These are phyloP conservation scores for Apiospora kogelbergensis DNA, from an alignment of 2,329 filamentous ascomycete genomes.

Conservation along the genomic window DNA sequence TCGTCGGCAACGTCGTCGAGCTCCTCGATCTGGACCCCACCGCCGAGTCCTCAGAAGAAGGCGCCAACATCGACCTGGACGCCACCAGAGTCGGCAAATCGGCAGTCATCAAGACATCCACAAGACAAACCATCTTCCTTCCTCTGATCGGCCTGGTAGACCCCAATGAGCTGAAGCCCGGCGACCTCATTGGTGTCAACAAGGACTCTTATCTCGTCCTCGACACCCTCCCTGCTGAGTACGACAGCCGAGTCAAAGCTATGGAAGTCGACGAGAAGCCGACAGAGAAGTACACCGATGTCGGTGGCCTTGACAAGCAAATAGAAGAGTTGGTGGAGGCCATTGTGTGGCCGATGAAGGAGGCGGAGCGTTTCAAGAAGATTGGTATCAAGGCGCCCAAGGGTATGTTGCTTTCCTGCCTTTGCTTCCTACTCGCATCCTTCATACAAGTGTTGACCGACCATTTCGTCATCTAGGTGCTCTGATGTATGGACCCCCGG, in stretches of 20 bases:
- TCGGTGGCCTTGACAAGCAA: slow-evolving; percentile 96
- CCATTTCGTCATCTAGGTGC: slow-evolving; percentile 63
- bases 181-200: slow-evolving; percentile 95
- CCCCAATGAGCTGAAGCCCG: slow-evolving; percentile 90
- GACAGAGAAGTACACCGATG: slow-evolving; percentile 97
- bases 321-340: slow-evolving; percentile 98
- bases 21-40: slow-evolving; percentile 95
- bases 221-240: slow-evolving; percentile 95
- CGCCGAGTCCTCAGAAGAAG: slow-evolving; percentile 93
- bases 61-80: slow-evolving; percentile 97
- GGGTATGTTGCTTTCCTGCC: slow-evolving; percentile 57
- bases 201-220: slow-evolving; percentile 98
- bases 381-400: slow-evolving; percentile 99
- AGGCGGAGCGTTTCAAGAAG: slow-evolving; percentile 98
- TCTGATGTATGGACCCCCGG: slow-evolving; percentile 96
- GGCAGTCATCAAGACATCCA: slow-evolving; percentile 98
- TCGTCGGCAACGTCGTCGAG: slow-evolving; percentile 97
- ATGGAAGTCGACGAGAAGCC: slow-evolving; percentile 99
- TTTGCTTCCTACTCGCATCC: background rate
- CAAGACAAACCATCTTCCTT: slow-evolving; percentile 96
- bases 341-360: slow-evolving; percentile 99
- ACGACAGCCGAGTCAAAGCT: slow-evolving; percentile 97
- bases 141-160: slow-evolving; percentile 96
- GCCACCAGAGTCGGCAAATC: slow-evolving; percentile 96
- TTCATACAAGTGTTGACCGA: background rate